Evolutionary conservation across 2,329 filamentous ascomycete species (phyloP).

Genomic region (Ilyonectria destructans): DNA sequence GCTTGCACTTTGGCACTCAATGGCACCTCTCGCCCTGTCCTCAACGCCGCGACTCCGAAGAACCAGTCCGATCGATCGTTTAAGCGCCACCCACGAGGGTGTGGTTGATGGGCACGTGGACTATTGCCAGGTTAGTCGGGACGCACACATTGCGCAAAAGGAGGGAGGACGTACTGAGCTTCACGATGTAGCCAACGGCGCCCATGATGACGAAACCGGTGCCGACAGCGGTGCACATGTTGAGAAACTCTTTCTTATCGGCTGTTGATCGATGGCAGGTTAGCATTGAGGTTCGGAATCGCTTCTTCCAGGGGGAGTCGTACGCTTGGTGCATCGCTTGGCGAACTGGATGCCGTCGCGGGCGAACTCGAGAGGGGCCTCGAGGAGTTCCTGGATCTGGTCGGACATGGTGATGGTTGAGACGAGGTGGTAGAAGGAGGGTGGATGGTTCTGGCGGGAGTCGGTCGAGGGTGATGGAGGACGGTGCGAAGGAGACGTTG

Average conservation of each 20-base stretch:
- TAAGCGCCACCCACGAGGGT: constrained; percentile 79
- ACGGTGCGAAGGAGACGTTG: neutral
- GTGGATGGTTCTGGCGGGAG: neutral
- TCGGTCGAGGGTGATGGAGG: neutral
- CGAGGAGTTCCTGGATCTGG: constrained; percentile 79
- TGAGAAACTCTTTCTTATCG: constrained; percentile 62
- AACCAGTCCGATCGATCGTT: constrained; percentile 36
- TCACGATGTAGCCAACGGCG: constrained; percentile 79
- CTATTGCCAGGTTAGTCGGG: constrained; percentile 53
- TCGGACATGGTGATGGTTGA: constrained; percentile 68
- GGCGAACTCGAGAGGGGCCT: constrained; percentile 78
- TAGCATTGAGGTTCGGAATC: constrained; percentile 17
- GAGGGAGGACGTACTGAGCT: constrained; percentile 70
- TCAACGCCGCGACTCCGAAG: constrained; percentile 2
- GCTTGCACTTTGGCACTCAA: neutral
- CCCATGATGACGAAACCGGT: constrained; percentile 82
- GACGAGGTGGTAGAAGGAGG: neutral
- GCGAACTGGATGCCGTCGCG: constrained; percentile 75
- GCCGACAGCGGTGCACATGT: constrained; percentile 73
- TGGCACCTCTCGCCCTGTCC: neutral
- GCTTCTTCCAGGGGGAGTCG: constrained; percentile 46
- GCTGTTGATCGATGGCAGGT: constrained; percentile 46
- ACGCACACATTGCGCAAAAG: neutral
- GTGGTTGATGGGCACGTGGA: constrained; percentile 81
- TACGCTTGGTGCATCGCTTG: constrained; percentile 75